Conservation (phyloP, 768 basidiomycete genomes). For the Lentinula detonsa region DNA sequence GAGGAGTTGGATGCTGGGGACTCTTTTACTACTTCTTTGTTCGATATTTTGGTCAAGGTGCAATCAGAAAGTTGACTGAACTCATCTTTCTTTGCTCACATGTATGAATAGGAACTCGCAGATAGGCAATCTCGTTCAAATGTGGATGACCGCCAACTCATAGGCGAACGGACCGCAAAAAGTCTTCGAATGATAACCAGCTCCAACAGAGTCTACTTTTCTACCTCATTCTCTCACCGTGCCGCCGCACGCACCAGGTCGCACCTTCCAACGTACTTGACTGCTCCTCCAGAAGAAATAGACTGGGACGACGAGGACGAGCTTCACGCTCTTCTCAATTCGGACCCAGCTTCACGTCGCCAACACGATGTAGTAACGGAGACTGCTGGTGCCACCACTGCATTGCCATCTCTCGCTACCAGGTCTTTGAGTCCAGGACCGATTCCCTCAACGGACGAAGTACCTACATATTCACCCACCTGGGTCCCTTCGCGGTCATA, state of each 20-base stretch:
- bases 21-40: conserved; percentile 68
- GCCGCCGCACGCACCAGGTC: background rate
- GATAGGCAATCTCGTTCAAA: conserved; percentile 58
- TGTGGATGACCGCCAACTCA: conserved; percentile 49
- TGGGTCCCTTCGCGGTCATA: conserved; percentile 8
- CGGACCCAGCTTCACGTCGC: conserved; percentile 38
- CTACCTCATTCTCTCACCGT: background rate
- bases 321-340: conserved; percentile 38
- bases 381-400: background rate
- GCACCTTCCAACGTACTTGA: conserved; percentile 46
- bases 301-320: conserved; percentile 63
- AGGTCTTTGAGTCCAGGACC: conserved; percentile 3
- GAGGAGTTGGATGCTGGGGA: conserved; percentile 75
- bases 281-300: conserved; percentile 48
- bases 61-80: conserved; percentile 12
- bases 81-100: background rate
- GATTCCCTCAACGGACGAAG: background rate
- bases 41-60: conserved; percentile 78
- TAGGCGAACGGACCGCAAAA: conserved; percentile 63
- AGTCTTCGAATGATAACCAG: conserved; percentile 53
- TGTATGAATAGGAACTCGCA: conserved; percentile 56
- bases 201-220: conserved; percentile 46
- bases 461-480: background rate
- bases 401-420: background rate
- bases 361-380: conserved; percentile 54